Percentiles rank a stretch among this genome's conserved stretches.
These are phyloP conservation scores for Effrenium voratum DNA, from an alignment of 73 alveolate species.

Conservation along the genomic window DNA sequence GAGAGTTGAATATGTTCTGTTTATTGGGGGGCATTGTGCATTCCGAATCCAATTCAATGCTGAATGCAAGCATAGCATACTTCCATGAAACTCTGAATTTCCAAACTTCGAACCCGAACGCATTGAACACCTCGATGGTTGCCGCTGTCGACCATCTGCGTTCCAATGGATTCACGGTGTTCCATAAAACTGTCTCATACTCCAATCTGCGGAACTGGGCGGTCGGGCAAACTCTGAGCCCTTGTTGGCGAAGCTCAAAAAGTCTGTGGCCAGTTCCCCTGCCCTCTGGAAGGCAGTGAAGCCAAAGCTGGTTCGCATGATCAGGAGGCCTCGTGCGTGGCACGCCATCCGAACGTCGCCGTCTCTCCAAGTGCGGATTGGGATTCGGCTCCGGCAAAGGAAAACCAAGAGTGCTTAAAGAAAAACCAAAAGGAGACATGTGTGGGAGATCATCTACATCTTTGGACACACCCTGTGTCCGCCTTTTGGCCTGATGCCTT, in stretches of 20 bases:
- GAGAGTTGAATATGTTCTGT: no score
- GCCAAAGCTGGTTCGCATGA: conserved; percentile 58
- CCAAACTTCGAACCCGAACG: no score
- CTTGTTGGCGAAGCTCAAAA: neutral
- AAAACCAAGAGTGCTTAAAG: no score
- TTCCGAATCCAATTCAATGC: no score
- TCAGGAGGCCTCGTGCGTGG: conserved; percentile 17
- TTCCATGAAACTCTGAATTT: no score
- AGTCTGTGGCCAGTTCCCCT: neutral
- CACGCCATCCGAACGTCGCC: no score
- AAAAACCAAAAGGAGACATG: neutral
- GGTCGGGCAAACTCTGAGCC: neutral
- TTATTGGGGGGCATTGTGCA: no score
- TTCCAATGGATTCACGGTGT: neutral
- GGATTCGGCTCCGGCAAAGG: no score
- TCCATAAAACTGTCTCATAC: neutral
- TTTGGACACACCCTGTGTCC: neutral
- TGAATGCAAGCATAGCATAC: no score
- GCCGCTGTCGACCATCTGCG: no score
- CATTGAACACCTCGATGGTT: no score
- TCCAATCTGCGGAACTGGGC: neutral
- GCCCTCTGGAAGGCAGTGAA: conserved; percentile 24
- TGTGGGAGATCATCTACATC: neutral
- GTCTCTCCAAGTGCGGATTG: no score
- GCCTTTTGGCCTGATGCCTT: neutral